phyloP scores from a whole-genome alignment of 345 rosid genomes.

The Lumnitzera littorea region DNA sequence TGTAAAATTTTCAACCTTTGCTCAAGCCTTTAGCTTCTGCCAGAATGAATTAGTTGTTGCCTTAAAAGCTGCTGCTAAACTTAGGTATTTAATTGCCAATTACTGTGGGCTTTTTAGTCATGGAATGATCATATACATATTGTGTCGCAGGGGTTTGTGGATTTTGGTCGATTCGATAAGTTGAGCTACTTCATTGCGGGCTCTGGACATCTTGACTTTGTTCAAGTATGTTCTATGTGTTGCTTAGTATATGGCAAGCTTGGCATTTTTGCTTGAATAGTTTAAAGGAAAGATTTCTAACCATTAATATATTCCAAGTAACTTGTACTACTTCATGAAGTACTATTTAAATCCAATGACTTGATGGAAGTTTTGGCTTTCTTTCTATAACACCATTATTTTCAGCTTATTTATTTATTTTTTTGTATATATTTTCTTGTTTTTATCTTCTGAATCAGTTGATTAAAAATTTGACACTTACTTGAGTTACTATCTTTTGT shows the following conservation, averaged over 20 bases:
- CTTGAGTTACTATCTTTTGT: conserved; percentile 10
- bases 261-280: neutral
- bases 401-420: too few relatives aligned
- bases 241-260: neutral
- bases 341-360: too few relatives aligned
- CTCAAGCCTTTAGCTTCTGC: too few relatives aligned
- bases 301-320: neutral
- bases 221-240: conserved; percentile 45
- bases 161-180: conserved; percentile 64
- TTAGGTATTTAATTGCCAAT: too few relatives aligned
- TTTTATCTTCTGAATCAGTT: neutral
- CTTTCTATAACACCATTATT: too few relatives aligned
- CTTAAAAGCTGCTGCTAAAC: too few relatives aligned
- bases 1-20: too few relatives aligned
- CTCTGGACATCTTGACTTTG: conserved; percentile 49
- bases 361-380: too few relatives aligned
- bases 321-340: neutral
- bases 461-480: neutral
- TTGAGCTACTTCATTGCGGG: conserved; percentile 58
- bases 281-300: neutral
- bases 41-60: too few relatives aligned
- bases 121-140: neutral
- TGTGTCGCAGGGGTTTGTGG: conserved; percentile 74
- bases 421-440: too few relatives aligned
- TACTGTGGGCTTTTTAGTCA: too few relatives aligned